Percentiles rank a stretch among this genome's conserved stretches.
Evolutionary conservation across 1,139 yeast species (phyloP).

Genomic region (Arxiozyma slooffiae): DNA sequence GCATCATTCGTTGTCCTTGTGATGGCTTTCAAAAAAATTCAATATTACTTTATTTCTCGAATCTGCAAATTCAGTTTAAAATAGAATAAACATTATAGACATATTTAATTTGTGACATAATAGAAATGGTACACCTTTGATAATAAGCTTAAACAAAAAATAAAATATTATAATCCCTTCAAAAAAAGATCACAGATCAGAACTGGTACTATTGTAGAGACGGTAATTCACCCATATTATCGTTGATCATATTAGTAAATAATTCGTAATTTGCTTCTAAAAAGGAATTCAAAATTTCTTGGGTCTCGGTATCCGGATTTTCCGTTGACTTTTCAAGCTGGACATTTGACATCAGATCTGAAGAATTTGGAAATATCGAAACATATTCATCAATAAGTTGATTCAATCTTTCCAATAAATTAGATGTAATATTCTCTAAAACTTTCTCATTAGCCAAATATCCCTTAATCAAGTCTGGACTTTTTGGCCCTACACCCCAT

Average conservation of each 20-base stretch:
- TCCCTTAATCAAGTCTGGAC: conserved; percentile 6
- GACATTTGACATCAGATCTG: neutral
- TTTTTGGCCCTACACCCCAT: conserved; percentile 16
- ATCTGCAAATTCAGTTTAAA: too few species aligned
- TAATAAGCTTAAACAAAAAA: too few species aligned
- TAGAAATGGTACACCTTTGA: too few species aligned
- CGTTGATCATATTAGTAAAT: conserved; percentile 10
- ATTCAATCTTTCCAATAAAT: neutral
- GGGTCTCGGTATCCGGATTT: conserved; percentile 2
- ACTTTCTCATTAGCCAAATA: conserved; percentile 11
- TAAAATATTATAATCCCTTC: too few species aligned
- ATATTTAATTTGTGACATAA: too few species aligned
- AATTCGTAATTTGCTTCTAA: conserved; percentile 12
- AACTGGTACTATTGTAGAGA: neutral
- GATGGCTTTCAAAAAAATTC: too few species aligned
- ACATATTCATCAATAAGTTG: neutral
- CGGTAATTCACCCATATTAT: conserved; percentile 10
- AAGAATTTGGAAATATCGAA: neutral
- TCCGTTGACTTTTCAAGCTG: neutral
- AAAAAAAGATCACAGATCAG: too few species aligned
- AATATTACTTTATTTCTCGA: too few species aligned
- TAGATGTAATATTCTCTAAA: conserved; percentile 4
- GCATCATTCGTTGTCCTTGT: too few species aligned
- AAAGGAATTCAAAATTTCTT: conserved; percentile 10
- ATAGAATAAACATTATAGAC: too few species aligned